Conservation (phyloP, 225 moss, liverwort and hornwort species). For the Physcomitrellopsis africana region DNA sequence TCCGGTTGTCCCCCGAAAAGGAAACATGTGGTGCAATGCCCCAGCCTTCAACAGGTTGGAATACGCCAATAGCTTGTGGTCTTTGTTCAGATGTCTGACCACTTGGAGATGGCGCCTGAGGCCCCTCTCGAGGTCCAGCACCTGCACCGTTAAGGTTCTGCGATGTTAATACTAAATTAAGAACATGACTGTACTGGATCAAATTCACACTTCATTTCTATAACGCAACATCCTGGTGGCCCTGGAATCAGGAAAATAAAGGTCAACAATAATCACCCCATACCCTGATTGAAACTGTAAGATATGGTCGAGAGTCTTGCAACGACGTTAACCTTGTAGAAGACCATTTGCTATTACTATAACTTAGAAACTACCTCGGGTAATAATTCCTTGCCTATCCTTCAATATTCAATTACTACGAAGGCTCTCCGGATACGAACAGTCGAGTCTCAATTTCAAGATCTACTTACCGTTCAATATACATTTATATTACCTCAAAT, state of each 20-base stretch:
- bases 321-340: not conserved
- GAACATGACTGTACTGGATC: not conserved
- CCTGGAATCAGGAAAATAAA: not conserved
- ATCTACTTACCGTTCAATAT: not conserved
- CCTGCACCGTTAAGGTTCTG: slow-evolving; percentile 26
- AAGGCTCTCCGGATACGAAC: not conserved
- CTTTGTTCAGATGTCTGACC: slow-evolving; percentile 43
- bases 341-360: not conserved
- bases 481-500: not conserved
- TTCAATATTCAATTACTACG: not conserved
- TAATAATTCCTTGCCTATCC: not conserved
- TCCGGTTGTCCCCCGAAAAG: slow-evolving; percentile 48
- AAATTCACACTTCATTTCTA: not conserved
- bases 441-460: not conserved
- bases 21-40: slow-evolving; percentile 46
- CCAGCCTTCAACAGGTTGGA: slow-evolving; percentile 47
- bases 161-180: slow-evolving; percentile 24
- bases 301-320: not conserved
- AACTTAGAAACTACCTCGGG: not conserved
- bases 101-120: slow-evolving; percentile 37
- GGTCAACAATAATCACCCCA: not conserved
- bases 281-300: not conserved
- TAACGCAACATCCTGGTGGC: not conserved
- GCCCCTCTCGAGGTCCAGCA: slow-evolving; percentile 37
- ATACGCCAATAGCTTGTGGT: slow-evolving; percentile 44